These are phyloP conservation scores for Thinopyrum elongatum DNA, from an alignment of 176 grass and related monocot species.

Conservation along the genomic window DNA sequence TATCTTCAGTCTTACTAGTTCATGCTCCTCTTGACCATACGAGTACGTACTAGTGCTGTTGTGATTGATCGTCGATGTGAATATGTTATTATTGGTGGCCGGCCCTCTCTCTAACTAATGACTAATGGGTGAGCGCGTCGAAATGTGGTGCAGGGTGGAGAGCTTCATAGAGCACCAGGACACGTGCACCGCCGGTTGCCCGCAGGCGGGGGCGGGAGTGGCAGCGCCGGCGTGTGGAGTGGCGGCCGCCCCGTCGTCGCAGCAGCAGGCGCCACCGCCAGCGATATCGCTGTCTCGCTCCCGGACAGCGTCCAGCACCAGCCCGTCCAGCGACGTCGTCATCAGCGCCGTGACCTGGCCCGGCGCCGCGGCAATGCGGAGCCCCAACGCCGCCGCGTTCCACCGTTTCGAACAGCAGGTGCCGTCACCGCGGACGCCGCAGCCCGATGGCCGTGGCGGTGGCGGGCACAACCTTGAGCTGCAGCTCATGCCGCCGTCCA, in stretches of 20 bases:
- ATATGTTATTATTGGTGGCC: not conserved
- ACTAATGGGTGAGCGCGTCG: too few relatives aligned
- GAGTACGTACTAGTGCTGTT: not conserved
- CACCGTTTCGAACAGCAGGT: constrained; percentile 20
- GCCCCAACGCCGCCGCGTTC: constrained; percentile 12
- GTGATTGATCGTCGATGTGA: not conserved
- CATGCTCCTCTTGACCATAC: not conserved
- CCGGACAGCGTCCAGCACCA: constrained; percentile 47
- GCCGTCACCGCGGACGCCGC: constrained; percentile 20
- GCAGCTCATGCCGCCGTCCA: constrained; percentile 66
- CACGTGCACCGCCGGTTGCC: constrained; percentile 55
- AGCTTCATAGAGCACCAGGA: constrained; percentile 99
- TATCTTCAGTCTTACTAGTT: not conserved
- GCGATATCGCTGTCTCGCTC: constrained; percentile 34
- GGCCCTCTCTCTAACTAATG: not conserved
- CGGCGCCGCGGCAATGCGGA: constrained; percentile 24
- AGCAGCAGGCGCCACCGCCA: constrained; percentile 7
- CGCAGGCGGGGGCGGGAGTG: constrained; percentile 1
- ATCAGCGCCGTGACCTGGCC: constrained; percentile 44
- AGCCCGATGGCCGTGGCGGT: not conserved
- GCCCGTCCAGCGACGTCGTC: constrained; percentile 62
- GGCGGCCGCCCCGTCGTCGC: not conserved
- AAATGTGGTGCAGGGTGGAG: constrained; percentile 66
- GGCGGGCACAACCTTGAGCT: constrained; percentile 57
- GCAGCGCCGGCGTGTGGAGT: not conserved